Evolutionary conservation across 2,329 filamentous ascomycete genomes (phyloP), one percentile per base, ranked within the genome.

Genomic region (Nemania sp.): DNA sequence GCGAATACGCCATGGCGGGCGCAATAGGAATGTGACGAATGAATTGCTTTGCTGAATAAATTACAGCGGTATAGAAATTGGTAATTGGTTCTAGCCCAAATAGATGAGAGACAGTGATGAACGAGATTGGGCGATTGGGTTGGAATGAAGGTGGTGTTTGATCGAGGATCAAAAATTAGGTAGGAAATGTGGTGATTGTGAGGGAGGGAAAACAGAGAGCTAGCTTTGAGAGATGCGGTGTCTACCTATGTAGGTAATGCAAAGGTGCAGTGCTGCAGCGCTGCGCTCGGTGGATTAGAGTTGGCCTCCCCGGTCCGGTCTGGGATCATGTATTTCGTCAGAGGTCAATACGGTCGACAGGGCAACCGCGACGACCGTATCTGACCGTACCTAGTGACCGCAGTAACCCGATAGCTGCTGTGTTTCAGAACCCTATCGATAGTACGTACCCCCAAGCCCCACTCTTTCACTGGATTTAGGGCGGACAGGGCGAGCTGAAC

Each of bases 1-100:
- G 84, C 71, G 77, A 79, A 67, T 84, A 84, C 78, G 86, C 82
- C 86, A 88, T 88, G 75, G 69, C 59, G 72, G 70, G 72, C 63
- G 71, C 68, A 64, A 45, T 45, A 53, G 45, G 45, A 64, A 49
- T 57, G 56, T 52, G 60, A 43, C 35, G 52, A 22, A 45, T 57
- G 54, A 65, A 20, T 43, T 47, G 54, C 38, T 64, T 43, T 47
- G 54, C 38, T 64, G 41, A 24, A 57, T 67, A 27, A 22, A 45
- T 43, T 63, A 49, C 55, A 52, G 59, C 59, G 61, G 41, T 66
- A 56, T 43, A 51, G 32, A 59, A 53, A 55, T n/a, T n/a, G n/a
- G n/a, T n/a, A 63, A 47, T 65, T 64, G 27, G 43, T 59, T 64
- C 55, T 52, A 20, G 67, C 49, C 62, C 47, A 59, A 66, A 70